These are phyloP conservation scores for Filobasidium floriforme DNA, from an alignment of 768 basidiomycete genomes.

Conservation along the genomic window DNA sequence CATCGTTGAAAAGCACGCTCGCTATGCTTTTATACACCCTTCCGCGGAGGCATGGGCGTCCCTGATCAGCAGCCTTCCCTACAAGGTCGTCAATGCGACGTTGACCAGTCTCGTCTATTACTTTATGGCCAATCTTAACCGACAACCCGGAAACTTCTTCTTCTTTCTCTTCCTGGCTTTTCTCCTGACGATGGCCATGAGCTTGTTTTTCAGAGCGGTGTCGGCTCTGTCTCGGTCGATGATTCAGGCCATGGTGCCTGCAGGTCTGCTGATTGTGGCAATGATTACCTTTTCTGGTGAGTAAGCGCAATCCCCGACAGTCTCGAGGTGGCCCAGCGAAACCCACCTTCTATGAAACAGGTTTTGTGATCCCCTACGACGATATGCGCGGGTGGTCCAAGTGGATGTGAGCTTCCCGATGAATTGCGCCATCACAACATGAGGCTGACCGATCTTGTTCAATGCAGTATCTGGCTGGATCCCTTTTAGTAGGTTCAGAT, in stretches of 20 bases:
- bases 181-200: slow-evolving; percentile 52
- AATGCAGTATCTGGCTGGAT: slow-evolving; percentile 54
- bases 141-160: slow-evolving; percentile 51
- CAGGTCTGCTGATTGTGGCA: slow-evolving; percentile 63
- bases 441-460: too few species aligned
- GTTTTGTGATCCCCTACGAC: slow-evolving; percentile 61
- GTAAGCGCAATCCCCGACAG: slow-evolving; percentile 49
- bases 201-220: slow-evolving; percentile 55
- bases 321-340: slow-evolving; percentile 35
- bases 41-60: slow-evolving; percentile 43
- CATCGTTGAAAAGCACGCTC: slow-evolving; percentile 48
- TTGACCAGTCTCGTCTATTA: slow-evolving; percentile 47
- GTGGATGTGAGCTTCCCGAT: slow-evolving; percentile 43
- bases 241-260: slow-evolving; percentile 55
- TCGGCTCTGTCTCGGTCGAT: slow-evolving; percentile 60
- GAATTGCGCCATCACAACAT: too few species aligned
- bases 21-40: slow-evolving; percentile 56
- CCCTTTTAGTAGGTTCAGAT: slow-evolving; percentile 52
- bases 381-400: slow-evolving; percentile 46
- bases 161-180: slow-evolving; percentile 50
- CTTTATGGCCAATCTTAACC: slow-evolving; percentile 48
- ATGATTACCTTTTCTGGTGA: slow-evolving; percentile 53
- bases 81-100: slow-evolving; percentile 33
- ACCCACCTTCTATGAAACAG: slow-evolving; percentile 50
- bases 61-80: slow-evolving; percentile 41